Percentiles rank a stretch among this genome's conserved stretches.
These are phyloP conservation scores for Fraxinus platypoda DNA, from an alignment of 305 asterid genomes.

Conservation along the genomic window DNA sequence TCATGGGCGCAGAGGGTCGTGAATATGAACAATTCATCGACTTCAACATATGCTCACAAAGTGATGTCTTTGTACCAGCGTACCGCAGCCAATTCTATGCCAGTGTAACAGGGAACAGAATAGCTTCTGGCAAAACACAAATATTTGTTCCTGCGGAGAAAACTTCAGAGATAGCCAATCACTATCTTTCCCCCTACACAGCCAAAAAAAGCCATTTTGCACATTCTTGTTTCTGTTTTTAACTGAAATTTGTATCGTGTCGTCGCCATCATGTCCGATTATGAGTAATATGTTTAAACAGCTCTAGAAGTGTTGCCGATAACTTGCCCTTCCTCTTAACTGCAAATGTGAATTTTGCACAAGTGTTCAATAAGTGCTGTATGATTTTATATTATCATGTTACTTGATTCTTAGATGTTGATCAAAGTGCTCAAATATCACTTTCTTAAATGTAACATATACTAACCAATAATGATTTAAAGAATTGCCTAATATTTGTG, in stretches of 20 bases:
- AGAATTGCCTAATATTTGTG: background rate
- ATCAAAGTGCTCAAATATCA: background rate
- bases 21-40: conserved; percentile 26
- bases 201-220: conserved; percentile 32
- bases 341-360: background rate
- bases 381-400: background rate
- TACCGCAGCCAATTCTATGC: conserved; percentile 18
- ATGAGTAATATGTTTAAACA: background rate
- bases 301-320: background rate
- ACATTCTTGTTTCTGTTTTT: conserved; percentile 33
- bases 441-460: background rate
- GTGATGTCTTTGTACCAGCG: conserved; percentile 33
- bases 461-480: background rate
- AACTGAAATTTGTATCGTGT: background rate
- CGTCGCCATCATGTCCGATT: background rate
- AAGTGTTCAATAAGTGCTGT: background rate
- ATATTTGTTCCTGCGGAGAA: conserved; percentile 22
- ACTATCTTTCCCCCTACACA: conserved; percentile 30
- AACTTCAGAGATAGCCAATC: conserved; percentile 3
- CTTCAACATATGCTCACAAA: conserved; percentile 25
- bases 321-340: background rate
- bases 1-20: conserved; percentile 25
- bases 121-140: conserved; percentile 37
- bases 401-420: background rate
- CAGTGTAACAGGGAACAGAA: conserved; percentile 31